Percentiles rank a stretch among this genome's conserved stretches.
These are phyloP conservation scores for Coemansia sp. DNA, from an alignment of 192 early-diverging fungal species.

Conservation along the genomic window DNA sequence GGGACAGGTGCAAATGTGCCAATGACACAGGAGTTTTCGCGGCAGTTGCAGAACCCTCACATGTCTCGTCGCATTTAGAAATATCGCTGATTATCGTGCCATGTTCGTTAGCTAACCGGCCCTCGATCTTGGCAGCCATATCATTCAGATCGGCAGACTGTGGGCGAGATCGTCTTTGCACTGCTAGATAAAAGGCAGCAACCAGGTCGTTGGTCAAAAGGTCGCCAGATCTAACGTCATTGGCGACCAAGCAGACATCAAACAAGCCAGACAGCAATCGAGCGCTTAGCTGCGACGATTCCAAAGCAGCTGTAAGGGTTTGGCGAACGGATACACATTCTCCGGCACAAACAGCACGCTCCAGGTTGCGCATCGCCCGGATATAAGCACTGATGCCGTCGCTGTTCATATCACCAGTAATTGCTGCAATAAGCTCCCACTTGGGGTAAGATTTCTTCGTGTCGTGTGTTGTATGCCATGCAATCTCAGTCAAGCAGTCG, in stretches of 20 bases:
- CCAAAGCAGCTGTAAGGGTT: background rate
- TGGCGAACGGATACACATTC: background rate
- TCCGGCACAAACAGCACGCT: background rate
- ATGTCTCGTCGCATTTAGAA: background rate
- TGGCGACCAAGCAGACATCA: background rate
- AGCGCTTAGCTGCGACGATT: background rate
- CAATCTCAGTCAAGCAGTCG: constrained; percentile 17
- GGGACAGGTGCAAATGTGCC: constrained; percentile 8
- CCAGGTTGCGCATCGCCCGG: background rate
- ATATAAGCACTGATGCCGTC: background rate
- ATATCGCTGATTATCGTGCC: background rate
- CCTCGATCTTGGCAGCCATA: background rate
- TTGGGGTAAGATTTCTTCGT: background rate
- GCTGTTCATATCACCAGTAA: constrained; percentile 13
- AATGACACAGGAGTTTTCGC: constrained; percentile 1
- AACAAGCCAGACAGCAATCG: background rate
- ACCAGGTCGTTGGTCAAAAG: background rate
- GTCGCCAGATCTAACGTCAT: background rate
- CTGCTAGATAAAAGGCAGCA: constrained; percentile 2
- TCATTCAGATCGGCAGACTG: background rate
- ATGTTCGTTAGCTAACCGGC: background rate
- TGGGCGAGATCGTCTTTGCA: background rate
- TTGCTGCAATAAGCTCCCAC: constrained; percentile 17
- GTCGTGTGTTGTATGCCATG: constrained; percentile 13
- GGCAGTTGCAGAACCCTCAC: background rate